Conservation (phyloP, 2,329 filamentous ascomycete genomes). For the Lomentospora prolificans region DNA sequence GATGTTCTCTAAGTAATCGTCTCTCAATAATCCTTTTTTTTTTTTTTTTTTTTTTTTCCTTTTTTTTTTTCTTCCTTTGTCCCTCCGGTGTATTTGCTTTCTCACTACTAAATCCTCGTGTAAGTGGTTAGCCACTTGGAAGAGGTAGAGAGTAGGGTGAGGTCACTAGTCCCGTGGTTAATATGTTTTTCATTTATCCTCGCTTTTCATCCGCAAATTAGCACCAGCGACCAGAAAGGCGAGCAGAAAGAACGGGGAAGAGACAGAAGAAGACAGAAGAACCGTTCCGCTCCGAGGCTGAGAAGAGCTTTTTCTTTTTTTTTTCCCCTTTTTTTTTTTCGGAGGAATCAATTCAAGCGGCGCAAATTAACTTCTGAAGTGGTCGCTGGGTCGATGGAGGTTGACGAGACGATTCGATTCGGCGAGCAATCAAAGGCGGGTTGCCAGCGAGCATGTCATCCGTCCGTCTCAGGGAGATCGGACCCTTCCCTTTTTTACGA, state of each 20-base stretch:
- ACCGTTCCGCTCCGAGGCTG: background rate
- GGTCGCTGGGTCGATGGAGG: background rate
- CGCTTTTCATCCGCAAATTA: slow-evolving; percentile 33
- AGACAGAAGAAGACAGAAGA: background rate
- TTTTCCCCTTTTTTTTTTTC: no score
- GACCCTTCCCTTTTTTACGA: no score
- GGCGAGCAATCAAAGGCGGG: background rate
- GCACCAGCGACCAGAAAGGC: slow-evolving; percentile 8
- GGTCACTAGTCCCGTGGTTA: slow-evolving; percentile 15
- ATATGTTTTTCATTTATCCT: slow-evolving; percentile 33
- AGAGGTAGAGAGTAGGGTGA: background rate
- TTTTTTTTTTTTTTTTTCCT: background rate
- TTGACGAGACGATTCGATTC: background rate
- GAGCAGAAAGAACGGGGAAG: background rate
- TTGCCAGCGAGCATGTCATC: background rate
- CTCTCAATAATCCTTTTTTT: background rate
- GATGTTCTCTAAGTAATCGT: background rate
- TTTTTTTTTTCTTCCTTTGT: no score
- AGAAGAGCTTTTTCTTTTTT: background rate
- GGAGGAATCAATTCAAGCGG: no score
- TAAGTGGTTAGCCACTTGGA: background rate
- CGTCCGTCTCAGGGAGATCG: background rate
- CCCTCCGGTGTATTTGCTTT: no score
- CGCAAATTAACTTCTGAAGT: no score
- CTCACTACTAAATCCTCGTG: no score